Conservation (phyloP, 192 early-diverging fungal species). For the Rhizoclosmatium sp. region DNA sequence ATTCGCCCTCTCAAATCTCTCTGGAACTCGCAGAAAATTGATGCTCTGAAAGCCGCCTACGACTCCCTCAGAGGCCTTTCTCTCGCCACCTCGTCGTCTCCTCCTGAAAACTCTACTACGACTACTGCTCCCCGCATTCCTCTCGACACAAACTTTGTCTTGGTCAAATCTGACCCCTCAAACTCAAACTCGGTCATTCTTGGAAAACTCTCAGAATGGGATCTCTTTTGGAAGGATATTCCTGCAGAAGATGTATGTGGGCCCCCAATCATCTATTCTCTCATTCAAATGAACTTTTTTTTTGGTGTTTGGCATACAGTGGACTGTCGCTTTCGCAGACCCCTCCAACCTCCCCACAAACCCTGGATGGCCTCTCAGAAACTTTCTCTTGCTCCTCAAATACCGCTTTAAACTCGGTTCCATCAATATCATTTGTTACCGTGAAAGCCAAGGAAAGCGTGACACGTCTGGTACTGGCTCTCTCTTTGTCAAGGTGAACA, state of each 20-base stretch:
- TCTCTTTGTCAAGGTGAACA: slow-evolving; percentile 56
- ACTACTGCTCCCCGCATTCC: too few species aligned
- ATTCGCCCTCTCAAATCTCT: slow-evolving; percentile 49
- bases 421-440: slow-evolving; percentile 70
- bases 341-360: slow-evolving; percentile 76
- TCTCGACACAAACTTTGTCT: slow-evolving; percentile 24
- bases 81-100: too few species aligned
- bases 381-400: slow-evolving; percentile 75
- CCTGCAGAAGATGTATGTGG: slow-evolving; percentile 36
- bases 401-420: slow-evolving; percentile 56
- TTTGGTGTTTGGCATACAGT: background rate
- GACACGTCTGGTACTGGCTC: slow-evolving; percentile 46
- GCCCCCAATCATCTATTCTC: background rate
- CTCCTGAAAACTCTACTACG: too few species aligned
- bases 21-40: background rate
- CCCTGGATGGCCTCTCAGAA: slow-evolving; percentile 95
- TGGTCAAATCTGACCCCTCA: slow-evolving; percentile 11
- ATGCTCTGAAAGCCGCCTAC: background rate
- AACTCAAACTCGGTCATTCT: slow-evolving; percentile 36
- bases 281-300: background rate
- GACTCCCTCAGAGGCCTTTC: background rate
- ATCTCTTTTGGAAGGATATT: slow-evolving; percentile 55
- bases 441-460: slow-evolving; percentile 57
- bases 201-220: slow-evolving; percentile 63
- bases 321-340: slow-evolving; percentile 82